Evolutionary conservation across 345 rosid species (phyloP).

Genomic region (Punica granatum): DNA sequence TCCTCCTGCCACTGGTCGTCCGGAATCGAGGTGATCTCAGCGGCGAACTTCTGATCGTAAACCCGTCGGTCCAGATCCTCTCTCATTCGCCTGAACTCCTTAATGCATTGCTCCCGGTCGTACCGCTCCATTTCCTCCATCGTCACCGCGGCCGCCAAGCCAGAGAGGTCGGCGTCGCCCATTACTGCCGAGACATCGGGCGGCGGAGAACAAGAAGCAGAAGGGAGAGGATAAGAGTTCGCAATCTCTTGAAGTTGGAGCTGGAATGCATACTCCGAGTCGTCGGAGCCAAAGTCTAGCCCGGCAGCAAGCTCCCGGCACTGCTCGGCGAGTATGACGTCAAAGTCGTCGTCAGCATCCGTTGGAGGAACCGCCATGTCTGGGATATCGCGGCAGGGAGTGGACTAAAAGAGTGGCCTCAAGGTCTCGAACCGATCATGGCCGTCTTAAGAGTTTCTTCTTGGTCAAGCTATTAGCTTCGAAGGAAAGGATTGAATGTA

Average conservation of each 20-base stretch:
- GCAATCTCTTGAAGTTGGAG: conserved; percentile 63
- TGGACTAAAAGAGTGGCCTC: too few relatives aligned
- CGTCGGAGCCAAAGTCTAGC: conserved; percentile 38
- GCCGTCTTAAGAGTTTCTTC: too few relatives aligned
- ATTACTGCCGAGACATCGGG: conserved; percentile 5
- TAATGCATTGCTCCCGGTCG: conserved; percentile 25
- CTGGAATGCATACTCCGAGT: conserved; percentile 46
- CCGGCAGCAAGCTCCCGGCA: conserved; percentile 40
- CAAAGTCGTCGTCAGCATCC: conserved; percentile 16
- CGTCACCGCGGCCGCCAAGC: conserved; percentile 19
- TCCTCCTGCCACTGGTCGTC: conserved; percentile 18
- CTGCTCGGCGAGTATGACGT: conserved; percentile 26
- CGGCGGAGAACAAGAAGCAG: conserved; percentile 20
- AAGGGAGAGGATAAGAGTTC: conserved; percentile 21
- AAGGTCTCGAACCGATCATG: too few relatives aligned
- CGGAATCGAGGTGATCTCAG: conserved; percentile 19
- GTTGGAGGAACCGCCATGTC: not conserved
- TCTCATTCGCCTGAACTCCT: conserved; percentile 16
- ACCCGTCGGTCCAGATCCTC: conserved; percentile 28
- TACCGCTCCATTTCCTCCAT: conserved; percentile 36
- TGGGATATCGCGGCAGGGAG: too few relatives aligned
- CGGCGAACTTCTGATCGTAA: conserved; percentile 23
- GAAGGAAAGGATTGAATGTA: too few relatives aligned
- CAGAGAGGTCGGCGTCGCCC: conserved; percentile 5
- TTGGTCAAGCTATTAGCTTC: too few relatives aligned